Percentiles rank a stretch among this genome's conserved stretches.
These are phyloP conservation scores for Diutina sp. DNA, from an alignment of 1,139 yeast genomes.

Conservation along the genomic window DNA sequence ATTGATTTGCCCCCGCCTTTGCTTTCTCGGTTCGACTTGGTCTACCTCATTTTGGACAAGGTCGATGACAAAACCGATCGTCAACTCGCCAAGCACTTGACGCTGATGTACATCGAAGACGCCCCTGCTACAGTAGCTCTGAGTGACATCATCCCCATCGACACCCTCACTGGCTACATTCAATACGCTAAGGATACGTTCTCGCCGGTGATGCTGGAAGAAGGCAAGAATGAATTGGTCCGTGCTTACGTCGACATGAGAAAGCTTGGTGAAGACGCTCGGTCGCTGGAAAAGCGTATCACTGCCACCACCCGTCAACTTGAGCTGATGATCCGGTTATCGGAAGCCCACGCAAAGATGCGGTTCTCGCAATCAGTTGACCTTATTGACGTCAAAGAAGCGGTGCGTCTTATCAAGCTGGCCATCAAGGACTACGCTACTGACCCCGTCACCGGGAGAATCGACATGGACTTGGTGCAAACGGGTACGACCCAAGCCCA, in stretches of 20 bases:
- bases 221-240: constrained; percentile 81
- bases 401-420: constrained; percentile 80
- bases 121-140: constrained; percentile 59
- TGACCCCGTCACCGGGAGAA: constrained; percentile 91
- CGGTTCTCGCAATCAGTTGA: constrained; percentile 62
- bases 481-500: constrained; percentile 92
- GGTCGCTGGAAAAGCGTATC: constrained; percentile 78
- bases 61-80: constrained; percentile 82
- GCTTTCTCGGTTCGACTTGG: constrained; percentile 87
- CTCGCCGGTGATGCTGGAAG: constrained; percentile 66
- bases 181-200: constrained; percentile 81
- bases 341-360: constrained; percentile 98
- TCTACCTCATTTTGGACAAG: constrained; percentile 80
- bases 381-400: constrained; percentile 80
- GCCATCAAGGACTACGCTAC: constrained; percentile 98
- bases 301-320: constrained; percentile 97
- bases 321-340: constrained; percentile 86
- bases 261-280: constrained; percentile 81
- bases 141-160: constrained; percentile 67
- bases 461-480: constrained; percentile 94
- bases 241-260: constrained; percentile 88
- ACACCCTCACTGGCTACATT: constrained; percentile 75
- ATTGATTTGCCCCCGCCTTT: constrained; percentile 95
- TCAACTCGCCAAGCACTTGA: constrained; percentile 78
- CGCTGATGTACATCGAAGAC: constrained; percentile 87